phyloP scores from a whole-genome alignment of 176 grass and related monocot genomes.

The Elymus sibiricus region DNA sequence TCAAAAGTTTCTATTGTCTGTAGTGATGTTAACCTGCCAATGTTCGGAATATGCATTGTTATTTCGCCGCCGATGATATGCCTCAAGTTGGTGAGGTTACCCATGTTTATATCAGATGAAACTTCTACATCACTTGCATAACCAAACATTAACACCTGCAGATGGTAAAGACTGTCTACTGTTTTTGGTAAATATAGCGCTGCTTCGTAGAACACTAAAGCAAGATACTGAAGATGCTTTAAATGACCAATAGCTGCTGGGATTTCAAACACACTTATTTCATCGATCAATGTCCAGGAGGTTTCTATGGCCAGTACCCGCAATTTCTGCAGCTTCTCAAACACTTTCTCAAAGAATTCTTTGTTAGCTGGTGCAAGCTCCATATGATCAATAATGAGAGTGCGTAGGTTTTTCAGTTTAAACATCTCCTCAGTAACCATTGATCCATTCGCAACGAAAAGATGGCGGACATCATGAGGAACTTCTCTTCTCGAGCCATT shows the following conservation, averaged over 20 bases:
- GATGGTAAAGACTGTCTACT: constrained; percentile 21
- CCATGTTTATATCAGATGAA: not conserved
- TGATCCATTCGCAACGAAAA: not conserved
- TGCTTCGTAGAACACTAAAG: not conserved
- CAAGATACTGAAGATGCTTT: constrained; percentile 23
- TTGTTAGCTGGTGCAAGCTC: not conserved
- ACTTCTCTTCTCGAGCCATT: not conserved
- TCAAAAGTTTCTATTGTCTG: not conserved
- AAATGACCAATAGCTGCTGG: not conserved
- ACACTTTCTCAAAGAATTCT: not conserved
- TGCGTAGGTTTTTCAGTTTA: not conserved
- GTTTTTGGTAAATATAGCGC: not conserved
- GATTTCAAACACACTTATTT: not conserved
- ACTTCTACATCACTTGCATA: not conserved
- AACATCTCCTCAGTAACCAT: not conserved
- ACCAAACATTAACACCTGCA: not conserved
- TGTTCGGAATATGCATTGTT: not conserved
- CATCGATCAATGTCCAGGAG: too few relatives aligned
- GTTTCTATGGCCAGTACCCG: not conserved
- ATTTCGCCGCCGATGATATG: not conserved
- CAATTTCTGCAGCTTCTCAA: not conserved
- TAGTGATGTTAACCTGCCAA: constrained; percentile 8
- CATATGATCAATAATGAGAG: constrained; percentile 5
- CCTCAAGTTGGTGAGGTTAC: not conserved
- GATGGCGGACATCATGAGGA: constrained; percentile 3